Base-by-base conservation (phyloP, 1,284 basidiomycete species). In the Omphalotus olearius region DNA sequence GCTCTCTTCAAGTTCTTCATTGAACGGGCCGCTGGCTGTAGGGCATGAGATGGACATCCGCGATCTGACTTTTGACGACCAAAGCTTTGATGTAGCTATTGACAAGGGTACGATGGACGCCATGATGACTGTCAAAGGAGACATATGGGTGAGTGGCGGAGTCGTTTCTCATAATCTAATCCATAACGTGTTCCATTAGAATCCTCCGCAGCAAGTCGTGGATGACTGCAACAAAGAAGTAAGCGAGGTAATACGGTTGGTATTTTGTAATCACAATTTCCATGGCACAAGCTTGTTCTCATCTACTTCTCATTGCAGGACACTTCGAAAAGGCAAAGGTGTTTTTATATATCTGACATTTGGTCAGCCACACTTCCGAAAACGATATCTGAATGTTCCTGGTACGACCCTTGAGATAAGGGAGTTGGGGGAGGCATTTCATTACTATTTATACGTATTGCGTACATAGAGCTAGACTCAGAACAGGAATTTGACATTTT, bases 81-180 rank as follows among this genome's bases (percentile, higher is more conserved):
- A 69, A 1, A 76, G 78, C 1, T 93, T 96, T 62, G 92, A 96
- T 63, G 72, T 96, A 39, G 90, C 85, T 0, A 87, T 97, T 45
- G 93, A 97, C 69, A 97, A 96, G 79, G 92, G 89, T 55, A 95
- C 92, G 0, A 94, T 96, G 91, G 93, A 95, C 65, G 91, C 93
- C 0, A 91, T 97, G 88, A 83, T 95, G 80, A 88, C 92, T 0
- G 78, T 80, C 0, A 91, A 92, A 66, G 87, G 89, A 6, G 88
- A 93, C 63, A 87, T 93, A 56, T 95, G 93, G 93, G 91, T 91
- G 59, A 55, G 79, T 67, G 6, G n/a, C n/a, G 17, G 11, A 20
- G 18, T 14, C 39, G n/a, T 36, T 30, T 28, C 30, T 23, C 10
- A 10, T 46, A 16, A 16, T n/a, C 23, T 5, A 33, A 20, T 6